Base-by-base conservation (phyloP, 805 yeast species). In the Suhomyces sp. region DNA sequence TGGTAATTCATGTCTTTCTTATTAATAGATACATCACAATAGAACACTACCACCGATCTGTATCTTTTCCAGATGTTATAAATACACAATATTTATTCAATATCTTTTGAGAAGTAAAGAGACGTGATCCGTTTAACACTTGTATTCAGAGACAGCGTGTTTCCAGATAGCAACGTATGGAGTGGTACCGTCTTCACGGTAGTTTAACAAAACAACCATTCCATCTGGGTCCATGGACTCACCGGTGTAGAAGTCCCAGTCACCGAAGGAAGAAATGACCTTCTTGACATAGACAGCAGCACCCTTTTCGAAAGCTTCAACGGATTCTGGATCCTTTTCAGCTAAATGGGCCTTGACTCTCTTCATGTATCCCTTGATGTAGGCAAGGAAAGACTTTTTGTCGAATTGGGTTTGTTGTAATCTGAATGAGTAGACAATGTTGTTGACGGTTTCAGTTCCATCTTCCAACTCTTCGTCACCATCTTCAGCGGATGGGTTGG, bases 171-270 rank as follows among this genome's bases (percentile, higher is more conserved):
- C 88, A 62, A 91, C 93, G 76, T 66, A 93, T 65, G 98, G 98
- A 56, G 98, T 93, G 58, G 81, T 76, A 77, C 98, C 98, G 68
- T 93, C 98, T 78, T 93, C 98, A 76, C 98, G 95, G 88, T 91
- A 93, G 95, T 93, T 93, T 73, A 93, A 85, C 70, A 93, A 81
- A 55, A 88, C 88, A 64, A 93, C 74, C 98, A 93, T 93, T 56
- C 83, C 98, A 73, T 93, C 98, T 70, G 98, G 98, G 81, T 93
- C 97, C 98, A 93, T 93, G 65, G 96, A 85, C 78, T 91, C 98
- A 79, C 98, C 98, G 55, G 96, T 91, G 90, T 73, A 93, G 81
- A 93, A 93, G 67, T 93, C 98, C 95, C 95, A 93, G 81, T 93
- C 98, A 66, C 83, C 84, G 93, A 93, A 93, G 71, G 90, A 83